These are phyloP conservation scores for Amaranthus hypochondriacus DNA, from an alignment of 148 eudicot species.

Conservation along the genomic window DNA sequence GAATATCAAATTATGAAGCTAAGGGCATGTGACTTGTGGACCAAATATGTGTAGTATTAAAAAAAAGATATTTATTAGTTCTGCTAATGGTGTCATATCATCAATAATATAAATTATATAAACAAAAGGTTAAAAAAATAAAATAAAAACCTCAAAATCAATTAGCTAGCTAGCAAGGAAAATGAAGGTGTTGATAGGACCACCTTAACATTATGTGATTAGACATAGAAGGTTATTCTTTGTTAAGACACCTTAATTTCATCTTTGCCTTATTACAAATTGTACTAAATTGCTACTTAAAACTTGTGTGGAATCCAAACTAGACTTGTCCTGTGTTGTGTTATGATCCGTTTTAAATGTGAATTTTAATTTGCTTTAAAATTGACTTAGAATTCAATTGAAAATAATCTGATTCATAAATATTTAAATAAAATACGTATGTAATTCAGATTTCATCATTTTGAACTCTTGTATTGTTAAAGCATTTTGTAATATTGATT, in stretches of 20 bases:
- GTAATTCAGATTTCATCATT: too few relatives aligned
- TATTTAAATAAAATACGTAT: too few relatives aligned
- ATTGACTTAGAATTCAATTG: too few relatives aligned
- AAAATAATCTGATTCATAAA: too few relatives aligned
- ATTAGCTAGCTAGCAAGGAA: neutral
- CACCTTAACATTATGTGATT: slow-evolving; percentile 17
- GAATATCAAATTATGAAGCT: slow-evolving; percentile 13
- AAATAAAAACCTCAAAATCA: neutral
- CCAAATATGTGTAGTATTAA: slow-evolving; percentile 11
- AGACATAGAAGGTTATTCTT: slow-evolving; percentile 26
- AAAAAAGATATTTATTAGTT: slow-evolving; percentile 24
- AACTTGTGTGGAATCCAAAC: too few relatives aligned
- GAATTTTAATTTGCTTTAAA: too few relatives aligned
- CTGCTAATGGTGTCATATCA: slow-evolving; percentile 26
- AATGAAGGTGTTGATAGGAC: neutral
- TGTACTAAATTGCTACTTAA: too few relatives aligned
- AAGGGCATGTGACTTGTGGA: slow-evolving; percentile 31
- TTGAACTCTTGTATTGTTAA: too few relatives aligned
- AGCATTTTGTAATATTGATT: too few relatives aligned
- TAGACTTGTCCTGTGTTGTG: too few relatives aligned
- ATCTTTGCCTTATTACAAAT: slow-evolving; percentile 7
- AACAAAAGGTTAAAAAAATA: neutral
- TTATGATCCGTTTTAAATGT: too few relatives aligned
- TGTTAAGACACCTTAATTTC: slow-evolving; percentile 20
- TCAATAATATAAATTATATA: too few relatives aligned